Base-by-base conservation (phyloP, 2,329 filamentous ascomycete genomes). In the Monilinia laxa region DNA sequence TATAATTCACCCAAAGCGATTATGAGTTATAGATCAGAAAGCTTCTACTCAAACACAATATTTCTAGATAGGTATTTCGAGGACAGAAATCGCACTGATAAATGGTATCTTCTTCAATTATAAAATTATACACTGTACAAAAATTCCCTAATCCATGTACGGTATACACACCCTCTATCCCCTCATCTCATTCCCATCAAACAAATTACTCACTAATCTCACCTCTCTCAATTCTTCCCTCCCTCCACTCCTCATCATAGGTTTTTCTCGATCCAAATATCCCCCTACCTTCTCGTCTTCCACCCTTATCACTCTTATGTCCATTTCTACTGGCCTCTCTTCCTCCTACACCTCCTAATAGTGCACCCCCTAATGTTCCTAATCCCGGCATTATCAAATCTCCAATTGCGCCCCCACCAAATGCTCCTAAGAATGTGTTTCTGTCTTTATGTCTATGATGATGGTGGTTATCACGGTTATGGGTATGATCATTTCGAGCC, bases 301-400 rank as follows among this genome's bases (percentile, higher is more conserved):
- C 49, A 20, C 62, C 54, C 16, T 55, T 42, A 28, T 42, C 47
- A 38, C 52, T 49, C 57, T 38, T 35, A 49, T 42, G 12, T 47
- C 38, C 28, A n/a, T 62, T 60, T 64, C 68, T 45, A 56, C 65
- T 2, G 45, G 53, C 65, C 70, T 68, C 55, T 69, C 53, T 67
- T 12, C 71, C 71, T 11, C 69, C 68, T 14, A 68, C 55, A 0
- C 71, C 71, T 40, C 71, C 71, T 25, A 73, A 42, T 31, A 73
- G 25, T 57, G 70, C 70, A 28, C 71, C 71, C 3, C 71, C 71
- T 2, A 73, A 14, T 5, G 71, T 73, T 1, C 71, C 71, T 23
- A 72, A 49, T 2, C 71, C 70, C 51, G 71, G 71, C 25, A 71
- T 68, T 31, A 73, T 71, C 53, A 69, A 64, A 68, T 73, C 71